Evolutionary conservation across 2,329 filamentous ascomycete species (phyloP).

Genomic region (Aureobasidium melanogenum): DNA sequence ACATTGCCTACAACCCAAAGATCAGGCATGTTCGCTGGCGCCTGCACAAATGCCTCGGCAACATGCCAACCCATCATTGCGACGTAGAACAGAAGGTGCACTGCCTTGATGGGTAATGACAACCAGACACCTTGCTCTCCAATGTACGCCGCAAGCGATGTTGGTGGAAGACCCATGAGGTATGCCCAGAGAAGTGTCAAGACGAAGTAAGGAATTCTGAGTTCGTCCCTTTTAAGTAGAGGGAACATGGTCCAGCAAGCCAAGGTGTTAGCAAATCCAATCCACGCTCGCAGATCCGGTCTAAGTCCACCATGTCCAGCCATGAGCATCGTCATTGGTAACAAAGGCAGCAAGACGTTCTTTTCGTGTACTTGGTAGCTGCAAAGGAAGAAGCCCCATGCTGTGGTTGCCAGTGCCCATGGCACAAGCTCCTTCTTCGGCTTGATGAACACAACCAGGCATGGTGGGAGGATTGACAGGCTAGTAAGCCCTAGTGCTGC

Average conservation of each 20-base stretch:
- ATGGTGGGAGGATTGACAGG: slow-evolving; percentile 67
- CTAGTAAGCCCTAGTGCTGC: slow-evolving; percentile 68
- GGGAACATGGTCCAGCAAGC: slow-evolving; percentile 93
- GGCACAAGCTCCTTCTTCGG: slow-evolving; percentile 72
- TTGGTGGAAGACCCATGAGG: slow-evolving; percentile 76
- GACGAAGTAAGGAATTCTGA: slow-evolving; percentile 76
- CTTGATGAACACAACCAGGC: slow-evolving; percentile 66
- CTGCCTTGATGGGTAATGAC: slow-evolving; percentile 52
- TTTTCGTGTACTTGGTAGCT: slow-evolving; percentile 99
- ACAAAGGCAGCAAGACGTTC: slow-evolving; percentile 81
- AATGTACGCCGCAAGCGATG: slow-evolving; percentile 60
- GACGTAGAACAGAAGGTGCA: slow-evolving; percentile 70
- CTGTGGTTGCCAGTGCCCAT: slow-evolving; percentile 69
- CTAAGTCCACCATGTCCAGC: slow-evolving; percentile 69
- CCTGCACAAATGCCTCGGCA: slow-evolving; percentile 56
- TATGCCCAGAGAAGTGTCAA: slow-evolving; percentile 85
- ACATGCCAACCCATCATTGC: slow-evolving; percentile 77
- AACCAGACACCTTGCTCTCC: slow-evolving; percentile 33
- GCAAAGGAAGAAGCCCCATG: slow-evolving; percentile 97
- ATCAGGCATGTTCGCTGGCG: slow-evolving; percentile 75
- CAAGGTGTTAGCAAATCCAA: slow-evolving; percentile 89
- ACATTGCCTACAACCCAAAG: slow-evolving; percentile 92
- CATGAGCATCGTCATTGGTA: slow-evolving; percentile 86
- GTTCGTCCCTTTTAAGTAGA: slow-evolving; percentile 72
- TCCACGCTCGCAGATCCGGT: slow-evolving; percentile 73